Conservation (phyloP, 345 rosid genomes). For the Rhizophora mangle region DNA sequence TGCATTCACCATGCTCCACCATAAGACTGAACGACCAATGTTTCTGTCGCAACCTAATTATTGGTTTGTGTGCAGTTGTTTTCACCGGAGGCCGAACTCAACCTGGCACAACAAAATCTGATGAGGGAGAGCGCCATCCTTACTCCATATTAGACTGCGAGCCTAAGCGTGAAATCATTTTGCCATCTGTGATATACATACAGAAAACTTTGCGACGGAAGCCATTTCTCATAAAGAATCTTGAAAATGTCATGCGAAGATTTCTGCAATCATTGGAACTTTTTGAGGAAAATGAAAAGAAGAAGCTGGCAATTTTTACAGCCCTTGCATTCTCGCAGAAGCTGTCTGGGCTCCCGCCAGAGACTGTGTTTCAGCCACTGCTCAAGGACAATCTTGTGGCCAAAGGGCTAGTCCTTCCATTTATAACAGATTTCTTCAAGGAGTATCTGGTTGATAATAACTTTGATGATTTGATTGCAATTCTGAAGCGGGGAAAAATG, state of each 20-base stretch:
- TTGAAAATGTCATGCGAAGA: constrained; percentile 91
- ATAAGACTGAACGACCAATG: not conserved
- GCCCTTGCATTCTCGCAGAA: constrained; percentile 98
- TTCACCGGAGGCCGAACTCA: constrained; percentile 99
- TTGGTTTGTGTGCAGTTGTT: constrained; percentile 53
- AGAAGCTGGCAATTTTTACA: constrained; percentile 97
- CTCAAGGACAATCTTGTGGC: constrained; percentile 98
- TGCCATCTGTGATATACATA: constrained; percentile 83
- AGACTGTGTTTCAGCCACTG: constrained; percentile 95
- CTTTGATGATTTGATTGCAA: constrained; percentile 87
- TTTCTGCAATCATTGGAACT: constrained; percentile 97
- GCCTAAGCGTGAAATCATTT: constrained; percentile 71
- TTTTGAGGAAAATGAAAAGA: constrained; percentile 94
- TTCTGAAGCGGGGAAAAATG: constrained; percentile 91
- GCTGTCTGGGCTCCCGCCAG: constrained; percentile 93
- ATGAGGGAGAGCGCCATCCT: constrained; percentile 96
- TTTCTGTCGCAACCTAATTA: constrained; percentile 1
- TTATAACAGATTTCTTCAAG: constrained; percentile 93
- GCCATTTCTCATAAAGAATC: constrained; percentile 95
- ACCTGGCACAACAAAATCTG: constrained; percentile 91
- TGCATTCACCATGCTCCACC: too few relatives aligned
- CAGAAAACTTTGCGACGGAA: constrained; percentile 86
- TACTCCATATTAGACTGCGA: constrained; percentile 85
- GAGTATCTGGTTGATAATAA: constrained; percentile 93
- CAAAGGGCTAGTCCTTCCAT: constrained; percentile 96